Evolutionary conservation across 73 alveolate genomes (phyloP).

Genomic region (Paramecium bursaria): DNA sequence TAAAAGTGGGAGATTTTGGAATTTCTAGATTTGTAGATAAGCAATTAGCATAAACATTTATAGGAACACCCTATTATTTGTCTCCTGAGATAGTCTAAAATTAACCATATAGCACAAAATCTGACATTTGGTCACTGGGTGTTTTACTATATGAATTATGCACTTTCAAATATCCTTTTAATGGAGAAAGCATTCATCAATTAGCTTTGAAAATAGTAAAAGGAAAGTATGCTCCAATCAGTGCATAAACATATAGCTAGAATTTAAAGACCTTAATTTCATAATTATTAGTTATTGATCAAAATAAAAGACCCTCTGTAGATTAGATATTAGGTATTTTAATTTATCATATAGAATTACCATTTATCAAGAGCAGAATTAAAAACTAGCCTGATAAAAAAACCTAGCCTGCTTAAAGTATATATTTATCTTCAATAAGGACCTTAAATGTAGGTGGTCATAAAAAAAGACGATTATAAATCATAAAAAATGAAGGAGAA

Average conservation of each 20-base stretch:
- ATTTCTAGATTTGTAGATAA: slow-evolving; percentile 39
- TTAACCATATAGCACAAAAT: slow-evolving; percentile 56
- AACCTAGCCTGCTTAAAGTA: no score
- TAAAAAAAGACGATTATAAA: no score
- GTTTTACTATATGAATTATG: slow-evolving; percentile 68
- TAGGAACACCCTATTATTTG: slow-evolving; percentile 77
- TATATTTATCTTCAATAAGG: no score
- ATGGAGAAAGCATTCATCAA: slow-evolving; percentile 12
- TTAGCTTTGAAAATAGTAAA: slow-evolving; percentile 60
- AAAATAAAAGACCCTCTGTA: slow-evolving; percentile 64
- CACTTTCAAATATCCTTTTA: slow-evolving; percentile 64
- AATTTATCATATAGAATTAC: no score
- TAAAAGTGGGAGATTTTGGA: slow-evolving; percentile 76
- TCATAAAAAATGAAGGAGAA: no score
- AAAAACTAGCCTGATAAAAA: no score
- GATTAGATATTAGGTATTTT: slow-evolving; percentile 51
- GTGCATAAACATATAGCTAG: slow-evolving; percentile 30
- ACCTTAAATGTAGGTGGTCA: no score
- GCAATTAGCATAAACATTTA: background rate
- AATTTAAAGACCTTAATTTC: slow-evolving; percentile 42
- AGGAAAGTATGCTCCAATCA: slow-evolving; percentile 41
- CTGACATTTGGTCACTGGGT: slow-evolving; percentile 70
- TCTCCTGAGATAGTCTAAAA: slow-evolving; percentile 73
- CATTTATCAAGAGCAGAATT: no score
- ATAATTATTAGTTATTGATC: slow-evolving; percentile 29